Conservation (phyloP, 345 rosid genomes). For the Syzygium aqueum region DNA sequence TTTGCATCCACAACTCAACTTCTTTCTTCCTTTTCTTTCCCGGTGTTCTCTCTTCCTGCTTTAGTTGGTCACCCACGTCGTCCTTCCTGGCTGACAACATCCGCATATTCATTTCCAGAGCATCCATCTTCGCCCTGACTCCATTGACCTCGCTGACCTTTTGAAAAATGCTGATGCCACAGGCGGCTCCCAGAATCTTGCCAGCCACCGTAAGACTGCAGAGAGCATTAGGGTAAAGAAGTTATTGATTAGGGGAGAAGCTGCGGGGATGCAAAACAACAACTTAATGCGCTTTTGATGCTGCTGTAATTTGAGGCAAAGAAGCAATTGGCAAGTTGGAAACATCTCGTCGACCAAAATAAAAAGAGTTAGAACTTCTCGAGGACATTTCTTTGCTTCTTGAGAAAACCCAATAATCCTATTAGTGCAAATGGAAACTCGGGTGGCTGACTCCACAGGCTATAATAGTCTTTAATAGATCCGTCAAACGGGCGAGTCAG, state of each 20-base stretch:
- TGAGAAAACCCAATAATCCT: not conserved
- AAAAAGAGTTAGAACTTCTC: not conserved
- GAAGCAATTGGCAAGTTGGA: not conserved
- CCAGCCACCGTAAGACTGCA: not conserved
- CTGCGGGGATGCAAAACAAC: not conserved
- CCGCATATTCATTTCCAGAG: not conserved
- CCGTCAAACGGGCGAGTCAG: too few species aligned
- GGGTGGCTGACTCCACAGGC: too few species aligned
- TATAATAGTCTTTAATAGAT: too few species aligned
- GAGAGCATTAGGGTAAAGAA: not conserved
- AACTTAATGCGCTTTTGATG: not conserved
- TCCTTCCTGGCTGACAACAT: not conserved
- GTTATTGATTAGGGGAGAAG: not conserved
- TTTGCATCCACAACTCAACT: not conserved
- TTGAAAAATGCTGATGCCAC: not conserved
- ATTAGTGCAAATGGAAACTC: not conserved
- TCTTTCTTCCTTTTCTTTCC: not conserved
- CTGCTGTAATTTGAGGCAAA: not conserved
- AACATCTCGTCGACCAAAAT: too few species aligned
- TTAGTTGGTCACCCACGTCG: not conserved
- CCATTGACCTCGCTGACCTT: not conserved
- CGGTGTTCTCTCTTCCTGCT: not conserved
- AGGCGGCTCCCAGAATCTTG: not conserved
- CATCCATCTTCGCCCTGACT: not conserved
- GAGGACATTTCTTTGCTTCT: not conserved